Conservation (phyloP, 108 stramenopile genomes). For the Epipyxis sp. region DNA sequence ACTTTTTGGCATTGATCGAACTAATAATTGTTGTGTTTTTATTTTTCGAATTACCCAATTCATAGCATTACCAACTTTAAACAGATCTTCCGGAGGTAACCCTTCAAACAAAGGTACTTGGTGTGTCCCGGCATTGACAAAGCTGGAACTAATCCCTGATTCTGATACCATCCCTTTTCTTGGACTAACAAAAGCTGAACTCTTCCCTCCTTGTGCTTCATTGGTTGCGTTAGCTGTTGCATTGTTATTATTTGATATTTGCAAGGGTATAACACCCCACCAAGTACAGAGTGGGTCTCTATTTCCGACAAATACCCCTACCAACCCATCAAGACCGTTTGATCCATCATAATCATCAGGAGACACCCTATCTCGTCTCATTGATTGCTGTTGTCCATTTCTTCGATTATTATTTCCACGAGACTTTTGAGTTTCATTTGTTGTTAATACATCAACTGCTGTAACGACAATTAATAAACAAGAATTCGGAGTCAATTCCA, state of each 20-base stretch:
- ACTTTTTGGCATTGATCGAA: not conserved
- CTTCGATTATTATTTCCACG: not conserved
- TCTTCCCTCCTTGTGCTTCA: not conserved
- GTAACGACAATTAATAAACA: constrained; percentile 4
- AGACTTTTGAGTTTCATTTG: not conserved
- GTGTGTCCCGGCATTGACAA: constrained; percentile 22
- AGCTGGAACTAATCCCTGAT: not conserved
- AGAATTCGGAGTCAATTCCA: constrained; percentile 9
- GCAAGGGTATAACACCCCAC: constrained; percentile 3
- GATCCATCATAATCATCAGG: not conserved
- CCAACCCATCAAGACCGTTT: not conserved
- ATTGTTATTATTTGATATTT: not conserved
- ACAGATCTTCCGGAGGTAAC: constrained; percentile 13
- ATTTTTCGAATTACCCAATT: not conserved
- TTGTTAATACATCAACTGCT: constrained; percentile 1
- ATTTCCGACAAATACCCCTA: not conserved
- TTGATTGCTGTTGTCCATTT: not conserved
- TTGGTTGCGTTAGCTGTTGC: not conserved
- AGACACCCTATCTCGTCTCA: too few relatives aligned
- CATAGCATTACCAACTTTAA: not conserved
- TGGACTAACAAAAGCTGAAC: not conserved
- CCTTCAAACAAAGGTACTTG: constrained; percentile 11
- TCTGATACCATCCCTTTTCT: not conserved
- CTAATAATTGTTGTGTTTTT: not conserved
- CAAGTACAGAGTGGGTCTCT: not conserved